Base-by-base conservation (phyloP, 2,329 filamentous ascomycete species). In the Aspergillus tanneri region DNA sequence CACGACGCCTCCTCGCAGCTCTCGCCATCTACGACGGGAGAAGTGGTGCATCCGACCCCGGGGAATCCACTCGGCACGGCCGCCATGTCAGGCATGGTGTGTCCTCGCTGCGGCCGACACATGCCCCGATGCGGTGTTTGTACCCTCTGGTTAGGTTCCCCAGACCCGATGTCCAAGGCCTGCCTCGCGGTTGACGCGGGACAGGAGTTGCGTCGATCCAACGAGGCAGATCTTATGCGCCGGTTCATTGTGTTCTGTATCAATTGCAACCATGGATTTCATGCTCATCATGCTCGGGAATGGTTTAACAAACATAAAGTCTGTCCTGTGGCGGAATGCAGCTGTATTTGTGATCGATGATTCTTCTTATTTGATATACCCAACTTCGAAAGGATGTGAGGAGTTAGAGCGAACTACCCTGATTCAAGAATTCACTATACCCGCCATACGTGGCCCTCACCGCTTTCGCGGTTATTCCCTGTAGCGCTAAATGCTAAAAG, bases 101-200 rank as follows among this genome's bases (percentile, higher is more conserved):
- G 83, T 59, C 79, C 80, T 1, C 77, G 77, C 41, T 86, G 83
- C 59, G 79, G 77, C n/a, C 71, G 79, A 2, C 80, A 82, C 56
- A 78, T 85, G 74, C 82, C 83, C 2, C 73, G 82, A 3, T 86
- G 83, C 55, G 80, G 78, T 2, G 71, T 86, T 9, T 86, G 83
- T 58, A 78, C 77, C 59, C 66, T 82, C 53, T 84, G 80, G 80
- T 70, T 85, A 3, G 82, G 82, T 0, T 75, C 75, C 10, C 78
- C 80, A 0, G 79, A 84, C 62, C 77, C 80, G 4, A 72, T 72
- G 53, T 76, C 73, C 4, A 65, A 63, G 46, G 65, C 69, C 3
- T 57, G 61, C 16, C 61, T 68, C 19, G 63, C 63, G 8, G 67
- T 65, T 5, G 70, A 72, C 42, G 57, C 65, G 2, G 64, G 55